These are phyloP conservation scores for Hirsutella rhossiliensis DNA, from an alignment of 2,329 filamentous ascomycete genomes.

Conservation along the genomic window DNA sequence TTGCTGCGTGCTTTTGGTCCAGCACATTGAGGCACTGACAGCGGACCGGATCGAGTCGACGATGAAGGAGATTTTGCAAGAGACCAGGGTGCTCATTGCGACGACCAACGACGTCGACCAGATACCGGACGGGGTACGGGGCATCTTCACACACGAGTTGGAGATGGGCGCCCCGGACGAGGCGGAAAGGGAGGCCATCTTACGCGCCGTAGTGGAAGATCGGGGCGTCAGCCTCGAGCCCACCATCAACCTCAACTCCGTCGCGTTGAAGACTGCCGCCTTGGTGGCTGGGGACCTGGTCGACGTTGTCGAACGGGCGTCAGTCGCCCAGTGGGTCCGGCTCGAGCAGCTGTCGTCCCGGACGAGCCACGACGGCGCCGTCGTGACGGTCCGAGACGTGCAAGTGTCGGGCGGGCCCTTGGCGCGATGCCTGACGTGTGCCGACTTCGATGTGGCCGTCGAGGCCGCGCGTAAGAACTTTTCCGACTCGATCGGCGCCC, in stretches of 20 bases:
- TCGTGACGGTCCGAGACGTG: conserved; percentile 67
- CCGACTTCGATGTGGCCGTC: conserved; percentile 85
- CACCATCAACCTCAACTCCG: conserved; percentile 70
- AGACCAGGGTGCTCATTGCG: conserved; percentile 73
- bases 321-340: conserved; percentile 63
- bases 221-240: conserved; percentile 66
- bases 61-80: conserved; percentile 71
- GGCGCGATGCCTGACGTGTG: conserved; percentile 64
- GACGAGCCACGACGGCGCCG: conserved; percentile 20
- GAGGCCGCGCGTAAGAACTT: conserved; percentile 96
- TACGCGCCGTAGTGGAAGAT: conserved; percentile 66
- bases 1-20: conserved; percentile 73
- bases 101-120: conserved; percentile 95
- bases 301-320: conserved; percentile 84
- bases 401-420: conserved; percentile 74
- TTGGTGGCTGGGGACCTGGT: conserved; percentile 88
- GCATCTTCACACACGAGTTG: conserved; percentile 88
- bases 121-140: conserved; percentile 77
- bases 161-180: conserved; percentile 92
- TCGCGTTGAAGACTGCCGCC: conserved; percentile 91
- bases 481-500: conserved; percentile 90
- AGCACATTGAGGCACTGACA: conserved; percentile 81
- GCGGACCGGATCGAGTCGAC: conserved; percentile 82
- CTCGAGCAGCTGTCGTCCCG: conserved; percentile 58
- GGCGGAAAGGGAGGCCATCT: conserved; percentile 76